Conservation (phyloP, 352 stramenopile species). For the Globisporangium nodosum region DNA sequence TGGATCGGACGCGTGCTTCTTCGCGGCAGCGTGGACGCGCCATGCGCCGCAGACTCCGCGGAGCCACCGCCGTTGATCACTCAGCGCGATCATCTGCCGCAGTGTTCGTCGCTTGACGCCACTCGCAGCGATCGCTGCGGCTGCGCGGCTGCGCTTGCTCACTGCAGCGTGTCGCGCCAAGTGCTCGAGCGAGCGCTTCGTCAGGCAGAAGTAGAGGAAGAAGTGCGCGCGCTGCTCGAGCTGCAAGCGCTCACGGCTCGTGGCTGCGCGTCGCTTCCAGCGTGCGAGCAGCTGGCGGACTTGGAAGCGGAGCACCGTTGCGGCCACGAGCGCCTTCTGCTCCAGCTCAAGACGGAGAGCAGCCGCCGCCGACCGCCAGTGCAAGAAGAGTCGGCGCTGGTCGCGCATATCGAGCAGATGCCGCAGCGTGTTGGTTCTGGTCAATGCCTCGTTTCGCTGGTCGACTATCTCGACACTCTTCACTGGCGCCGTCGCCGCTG, state of each 20-base stretch:
- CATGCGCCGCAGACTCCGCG: constrained; percentile 3
- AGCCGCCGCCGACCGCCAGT: neutral
- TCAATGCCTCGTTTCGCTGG: neutral
- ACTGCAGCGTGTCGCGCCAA: constrained; percentile 2
- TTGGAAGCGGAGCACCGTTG: constrained; percentile 1
- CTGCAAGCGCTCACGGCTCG: neutral
- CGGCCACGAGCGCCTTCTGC: neutral
- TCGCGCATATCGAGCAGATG: neutral
- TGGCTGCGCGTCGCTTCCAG: constrained; percentile 1
- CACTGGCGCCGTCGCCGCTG: neutral
- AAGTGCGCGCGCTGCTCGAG: constrained; percentile 13
- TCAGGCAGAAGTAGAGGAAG: constrained; percentile 17
- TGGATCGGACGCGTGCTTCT: neutral
- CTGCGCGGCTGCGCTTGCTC: neutral
- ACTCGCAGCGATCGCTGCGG: neutral
- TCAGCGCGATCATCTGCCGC: neutral
- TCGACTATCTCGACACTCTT: neutral
- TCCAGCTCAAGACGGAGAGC: neutral
- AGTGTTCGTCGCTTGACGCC: neutral
- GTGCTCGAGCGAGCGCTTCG: constrained; percentile 11
- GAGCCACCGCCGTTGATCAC: neutral
- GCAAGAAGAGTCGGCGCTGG: neutral
- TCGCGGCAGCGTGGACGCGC: neutral
- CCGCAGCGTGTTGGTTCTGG: neutral
- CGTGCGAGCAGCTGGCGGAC: neutral